A percentile compares a stretch with the other conserved stretches of the same genome.
These are phyloP conservation scores for Kodamaea neixiangensis DNA, from an alignment of 805 yeast species.

Conservation along the genomic window DNA sequence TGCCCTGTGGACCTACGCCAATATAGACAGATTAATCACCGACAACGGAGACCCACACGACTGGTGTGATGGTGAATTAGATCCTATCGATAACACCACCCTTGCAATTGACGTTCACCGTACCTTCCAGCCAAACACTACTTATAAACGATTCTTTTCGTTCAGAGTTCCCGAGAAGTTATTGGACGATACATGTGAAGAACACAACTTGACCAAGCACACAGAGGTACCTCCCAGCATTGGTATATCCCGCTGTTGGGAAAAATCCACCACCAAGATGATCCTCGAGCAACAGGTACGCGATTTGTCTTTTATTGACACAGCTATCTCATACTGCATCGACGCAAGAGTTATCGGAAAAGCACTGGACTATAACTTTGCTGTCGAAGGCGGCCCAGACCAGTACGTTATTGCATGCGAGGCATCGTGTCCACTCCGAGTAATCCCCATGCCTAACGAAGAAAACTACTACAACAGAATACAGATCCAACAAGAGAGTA, in stretches of 20 bases:
- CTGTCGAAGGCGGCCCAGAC: conserved; percentile 20
- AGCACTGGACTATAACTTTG: conserved; percentile 34
- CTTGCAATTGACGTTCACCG: conserved; percentile 40
- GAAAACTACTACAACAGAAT: conserved; percentile 20
- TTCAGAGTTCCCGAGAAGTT: conserved; percentile 43
- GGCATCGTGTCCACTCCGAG: conserved; percentile 33
- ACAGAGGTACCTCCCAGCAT: conserved; percentile 39
- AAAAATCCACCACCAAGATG: conserved; percentile 25
- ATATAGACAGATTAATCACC: conserved; percentile 38
- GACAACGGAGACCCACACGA: conserved; percentile 32
- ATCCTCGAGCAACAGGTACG: conserved; percentile 27
- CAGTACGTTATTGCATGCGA: conserved; percentile 41
- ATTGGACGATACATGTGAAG: conserved; percentile 41
- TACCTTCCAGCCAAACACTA: conserved; percentile 37
- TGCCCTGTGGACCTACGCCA: conserved; percentile 48
- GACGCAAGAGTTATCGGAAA: conserved; percentile 44
- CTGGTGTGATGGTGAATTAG: conserved; percentile 49
- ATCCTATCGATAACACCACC: conserved; percentile 39
- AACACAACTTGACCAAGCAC: conserved; percentile 36
- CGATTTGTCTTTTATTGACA: conserved; percentile 39
- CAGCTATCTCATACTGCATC: conserved; percentile 36
- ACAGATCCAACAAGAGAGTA: conserved; percentile 20
- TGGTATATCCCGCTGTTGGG: conserved; percentile 28
- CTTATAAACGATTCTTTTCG: conserved; percentile 44
- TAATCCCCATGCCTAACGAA: conserved; percentile 32